Evolutionary conservation across 495 filamentous ascomycete species (phyloP).

Genomic region (Rhypophila decipiens): DNA sequence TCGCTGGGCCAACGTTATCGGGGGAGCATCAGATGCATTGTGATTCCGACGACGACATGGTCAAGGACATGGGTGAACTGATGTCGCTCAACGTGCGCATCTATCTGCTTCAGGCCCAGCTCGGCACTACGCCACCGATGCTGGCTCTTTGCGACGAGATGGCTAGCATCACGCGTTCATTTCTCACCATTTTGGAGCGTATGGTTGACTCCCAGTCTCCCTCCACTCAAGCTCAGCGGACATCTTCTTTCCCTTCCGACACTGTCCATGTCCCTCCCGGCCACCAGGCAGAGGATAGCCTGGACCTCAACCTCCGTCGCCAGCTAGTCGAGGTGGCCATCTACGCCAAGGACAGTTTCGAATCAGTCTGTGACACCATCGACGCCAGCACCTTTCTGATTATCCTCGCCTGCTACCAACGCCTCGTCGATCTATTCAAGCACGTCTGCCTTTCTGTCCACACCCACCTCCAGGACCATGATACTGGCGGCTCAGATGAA

Average conservation of each 20-base stretch:
- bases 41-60: neutral
- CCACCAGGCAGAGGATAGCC: neutral
- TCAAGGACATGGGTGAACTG: neutral
- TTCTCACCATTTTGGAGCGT: neutral
- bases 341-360: neutral
- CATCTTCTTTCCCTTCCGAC: neutral
- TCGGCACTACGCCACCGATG: neutral
- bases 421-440: neutral
- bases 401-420: neutral
- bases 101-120: neutral
- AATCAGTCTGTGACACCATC: neutral
- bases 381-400: neutral
- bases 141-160: neutral
- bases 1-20: neutral
- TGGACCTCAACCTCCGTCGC: neutral
- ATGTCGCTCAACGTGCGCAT: conserved; percentile 1
- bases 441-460: neutral
- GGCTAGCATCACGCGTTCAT: neutral
- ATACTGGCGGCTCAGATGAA: neutral
- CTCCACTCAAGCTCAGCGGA: no score
- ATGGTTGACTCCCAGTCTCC: no score
- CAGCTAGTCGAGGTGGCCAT: neutral
- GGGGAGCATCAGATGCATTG: neutral
- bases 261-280: neutral
- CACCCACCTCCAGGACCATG: neutral